Base-by-base conservation (phyloP, 805 yeast genomes). In the Alloascoidea hylecoeti region DNA sequence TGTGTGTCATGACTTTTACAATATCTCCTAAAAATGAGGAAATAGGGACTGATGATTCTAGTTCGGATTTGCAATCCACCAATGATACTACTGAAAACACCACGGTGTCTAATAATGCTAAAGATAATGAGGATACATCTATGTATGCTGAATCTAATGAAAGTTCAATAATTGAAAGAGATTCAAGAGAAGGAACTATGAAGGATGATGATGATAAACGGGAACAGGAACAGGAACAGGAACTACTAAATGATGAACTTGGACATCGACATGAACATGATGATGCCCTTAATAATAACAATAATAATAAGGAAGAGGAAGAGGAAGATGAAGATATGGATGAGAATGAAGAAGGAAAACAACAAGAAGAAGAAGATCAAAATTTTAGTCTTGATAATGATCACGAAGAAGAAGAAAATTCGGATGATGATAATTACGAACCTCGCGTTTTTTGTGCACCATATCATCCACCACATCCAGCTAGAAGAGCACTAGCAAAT, bases 391-490 rank as follows among this genome's bases (percentile, higher is more conserved):
- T 16, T 39, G 14, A 14, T 17, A 39, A 34, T n/a, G 15, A 35
- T 17, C 18, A 15, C 16, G 41, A 36, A 17, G 43, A 34, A 2
- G 39, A 33, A 15, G 39, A 13, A 12, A 42, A 35, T 3, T 37
- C 35, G 16, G 41, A 17, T 18, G 39, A 19, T 15, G 38, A 18
- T 33, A 36, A 42, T 17, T 16, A 32, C 33, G 41, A 18, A 5
- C 36, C 35, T 2, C 34, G 46, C 2, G 53, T 56, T 1, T 40
- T 19, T 9, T 49, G 50, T 38, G 43, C 50, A 2, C 46, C 42
- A 2, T 47, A 43, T 5, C 38, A 40, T 14, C 57, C 53, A n/a
- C 41, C 49, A 16, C 44, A 15, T 16, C 52, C n/a, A 50, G n/a
- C 12, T n/a, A 5, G 32, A 43, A 48, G 1, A 41, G 37, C 23